These are phyloP conservation scores for Vitellaria paradoxa DNA, from an alignment of 179 eudicot species.

Conservation along the genomic window DNA sequence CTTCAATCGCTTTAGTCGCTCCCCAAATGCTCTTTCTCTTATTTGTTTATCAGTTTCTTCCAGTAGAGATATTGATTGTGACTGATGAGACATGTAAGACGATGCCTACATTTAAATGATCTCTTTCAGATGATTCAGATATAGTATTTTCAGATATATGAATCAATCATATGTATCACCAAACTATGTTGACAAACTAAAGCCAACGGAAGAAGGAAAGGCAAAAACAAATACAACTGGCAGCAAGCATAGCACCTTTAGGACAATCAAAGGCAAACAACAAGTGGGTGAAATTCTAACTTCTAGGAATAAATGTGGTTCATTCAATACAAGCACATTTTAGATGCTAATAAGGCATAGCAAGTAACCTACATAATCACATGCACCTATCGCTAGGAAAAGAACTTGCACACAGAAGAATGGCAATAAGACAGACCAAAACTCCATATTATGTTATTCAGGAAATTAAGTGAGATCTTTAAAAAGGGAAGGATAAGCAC, in stretches of 20 bases:
- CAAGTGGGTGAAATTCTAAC: not conserved
- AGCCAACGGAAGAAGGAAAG: not conserved
- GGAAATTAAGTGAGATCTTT: not conserved
- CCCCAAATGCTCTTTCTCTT: conserved; percentile 62
- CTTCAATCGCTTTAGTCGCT: conserved; percentile 82
- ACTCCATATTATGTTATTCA: not conserved
- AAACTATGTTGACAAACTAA: not conserved
- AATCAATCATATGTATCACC: not conserved
- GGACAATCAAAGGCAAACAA: not conserved
- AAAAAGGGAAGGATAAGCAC: not conserved
- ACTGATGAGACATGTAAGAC: conserved; percentile 79
- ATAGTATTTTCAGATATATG: not conserved
- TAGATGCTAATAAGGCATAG: no score
- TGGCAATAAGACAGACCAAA: not conserved
- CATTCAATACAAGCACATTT: not conserved
- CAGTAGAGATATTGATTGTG: conserved; percentile 70
- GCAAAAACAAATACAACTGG: not conserved
- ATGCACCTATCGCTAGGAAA: not conserved
- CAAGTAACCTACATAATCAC: not conserved
- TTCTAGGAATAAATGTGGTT: not conserved
- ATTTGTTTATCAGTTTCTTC: conserved; percentile 94
- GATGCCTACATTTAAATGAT: conserved; percentile 59
- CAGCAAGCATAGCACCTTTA: not conserved
- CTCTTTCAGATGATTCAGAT: not conserved
- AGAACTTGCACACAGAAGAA: not conserved